These are phyloP conservation scores for Leccinum fallax DNA, from an alignment of 1,284 basidiomycete species.

Conservation along the genomic window DNA sequence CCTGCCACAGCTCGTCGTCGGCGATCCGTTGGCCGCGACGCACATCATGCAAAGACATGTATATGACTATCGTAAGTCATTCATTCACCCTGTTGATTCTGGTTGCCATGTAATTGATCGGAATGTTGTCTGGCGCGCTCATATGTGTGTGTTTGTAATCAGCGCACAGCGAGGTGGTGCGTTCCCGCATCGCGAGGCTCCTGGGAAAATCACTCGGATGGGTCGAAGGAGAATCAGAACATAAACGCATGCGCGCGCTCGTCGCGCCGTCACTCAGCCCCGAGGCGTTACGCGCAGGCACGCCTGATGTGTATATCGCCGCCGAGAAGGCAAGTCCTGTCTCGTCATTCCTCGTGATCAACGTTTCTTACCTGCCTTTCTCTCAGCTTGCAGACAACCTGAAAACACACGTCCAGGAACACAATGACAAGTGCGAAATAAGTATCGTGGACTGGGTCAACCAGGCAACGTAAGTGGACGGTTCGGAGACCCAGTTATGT, in stretches of 20 bases:
- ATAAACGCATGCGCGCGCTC: conserved; percentile 12
- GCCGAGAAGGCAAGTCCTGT: conserved; percentile 5
- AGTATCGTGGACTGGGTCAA: conserved; percentile 11
- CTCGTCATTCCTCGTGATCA: background rate
- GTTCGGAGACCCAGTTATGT: background rate
- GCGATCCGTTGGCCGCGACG: conserved; percentile 11
- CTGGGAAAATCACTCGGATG: conserved; percentile 10
- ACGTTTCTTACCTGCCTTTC: background rate
- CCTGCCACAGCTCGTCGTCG: conserved; percentile 6
- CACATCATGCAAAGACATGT: conserved; percentile 13
- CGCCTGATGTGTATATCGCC: conserved; percentile 8
- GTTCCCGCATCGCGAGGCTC: conserved; percentile 6
- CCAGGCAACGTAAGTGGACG: conserved; percentile 8
- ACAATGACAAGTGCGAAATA: conserved; percentile 5
- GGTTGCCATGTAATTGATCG: background rate
- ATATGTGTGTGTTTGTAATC: too few relatives aligned
- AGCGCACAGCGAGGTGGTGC: conserved; percentile 4
- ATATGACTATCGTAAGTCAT: conserved; percentile 11
- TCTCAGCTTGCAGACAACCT: conserved; percentile 8
- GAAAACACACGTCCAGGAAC: background rate
- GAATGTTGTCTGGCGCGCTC: background rate
- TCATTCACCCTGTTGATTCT: too few relatives aligned
- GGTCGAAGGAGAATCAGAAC: conserved; percentile 12
- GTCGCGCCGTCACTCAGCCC: conserved; percentile 8
- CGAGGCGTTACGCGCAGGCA: conserved; percentile 8